Percentiles rank a stretch among this genome's conserved stretches.
Evolutionary conservation across 1,284 basidiomycete genomes (phyloP).

Genomic region (Rhizoctonia solani): DNA sequence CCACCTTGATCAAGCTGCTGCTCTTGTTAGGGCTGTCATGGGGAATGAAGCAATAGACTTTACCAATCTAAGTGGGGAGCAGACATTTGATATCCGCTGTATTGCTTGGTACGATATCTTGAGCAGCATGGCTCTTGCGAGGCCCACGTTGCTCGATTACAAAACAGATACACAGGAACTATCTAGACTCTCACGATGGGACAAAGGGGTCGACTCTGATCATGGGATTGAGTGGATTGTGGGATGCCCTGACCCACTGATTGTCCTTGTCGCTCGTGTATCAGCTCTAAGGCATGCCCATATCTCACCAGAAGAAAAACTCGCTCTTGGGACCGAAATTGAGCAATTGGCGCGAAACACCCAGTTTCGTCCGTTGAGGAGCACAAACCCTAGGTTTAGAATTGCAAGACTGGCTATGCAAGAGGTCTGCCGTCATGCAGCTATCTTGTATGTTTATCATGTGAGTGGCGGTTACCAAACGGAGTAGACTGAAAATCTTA

Average conservation of each 20-base stretch:
- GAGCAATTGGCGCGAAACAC: not conserved
- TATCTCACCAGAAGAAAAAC: not conserved
- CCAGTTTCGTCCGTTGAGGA: not conserved
- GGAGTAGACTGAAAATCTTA: not conserved
- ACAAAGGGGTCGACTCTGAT: not conserved
- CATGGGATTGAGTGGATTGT: slow-evolving; percentile 15
- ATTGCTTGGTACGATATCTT: slow-evolving; percentile 26
- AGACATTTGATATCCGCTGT: not conserved
- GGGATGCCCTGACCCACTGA: slow-evolving; percentile 5
- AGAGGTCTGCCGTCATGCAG: slow-evolving; percentile 13
- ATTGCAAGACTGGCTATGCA: slow-evolving; percentile 12
- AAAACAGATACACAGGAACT: not conserved
- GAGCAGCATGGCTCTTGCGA: not conserved
- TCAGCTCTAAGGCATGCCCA: not conserved
- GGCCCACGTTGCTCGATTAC: slow-evolving; percentile 4
- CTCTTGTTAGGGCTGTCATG: not conserved
- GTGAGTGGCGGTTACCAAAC: not conserved
- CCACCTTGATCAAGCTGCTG: not conserved
- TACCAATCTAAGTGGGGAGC: not conserved
- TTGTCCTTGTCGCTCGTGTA: not conserved
- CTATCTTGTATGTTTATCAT: slow-evolving; percentile 8
- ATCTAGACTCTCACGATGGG: not conserved
- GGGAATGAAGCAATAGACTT: slow-evolving; percentile 4
- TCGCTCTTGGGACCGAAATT: not conserved
- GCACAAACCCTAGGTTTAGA: not conserved